Evolutionary conservation across 139 green algal genomes (phyloP).

Genomic region (Chlamydomonas sp.): DNA sequence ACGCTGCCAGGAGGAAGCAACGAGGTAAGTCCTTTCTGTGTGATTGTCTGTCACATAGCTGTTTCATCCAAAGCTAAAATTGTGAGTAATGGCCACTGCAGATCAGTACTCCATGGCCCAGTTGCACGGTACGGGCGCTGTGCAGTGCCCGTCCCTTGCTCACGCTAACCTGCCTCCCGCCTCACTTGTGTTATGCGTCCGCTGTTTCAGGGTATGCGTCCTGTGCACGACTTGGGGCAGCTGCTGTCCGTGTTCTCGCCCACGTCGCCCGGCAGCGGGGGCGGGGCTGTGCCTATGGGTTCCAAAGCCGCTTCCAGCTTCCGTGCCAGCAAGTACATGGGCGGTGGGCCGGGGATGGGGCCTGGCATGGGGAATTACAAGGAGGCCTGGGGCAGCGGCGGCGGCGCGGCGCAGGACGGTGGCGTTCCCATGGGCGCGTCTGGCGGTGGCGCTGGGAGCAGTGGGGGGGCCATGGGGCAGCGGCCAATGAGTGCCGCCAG

Average conservation of each 20-base stretch:
- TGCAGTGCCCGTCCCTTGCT: no score
- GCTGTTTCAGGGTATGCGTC: neutral
- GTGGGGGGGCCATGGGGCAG: neutral
- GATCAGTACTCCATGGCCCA: no score
- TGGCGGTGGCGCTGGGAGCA: neutral
- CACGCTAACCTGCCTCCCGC: no score
- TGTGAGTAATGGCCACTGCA: no score
- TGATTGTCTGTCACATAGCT: no score
- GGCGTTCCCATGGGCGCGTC: neutral
- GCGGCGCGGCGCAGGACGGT: neutral
- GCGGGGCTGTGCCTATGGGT: neutral
- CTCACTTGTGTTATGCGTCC: no score
- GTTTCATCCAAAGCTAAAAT: no score
- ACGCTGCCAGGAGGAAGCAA: neutral
- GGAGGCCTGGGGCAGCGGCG: slow-evolving; percentile 38
- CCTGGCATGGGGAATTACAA: neutral
- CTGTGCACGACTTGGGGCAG: slow-evolving; percentile 30
- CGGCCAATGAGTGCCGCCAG: slow-evolving; percentile 24
- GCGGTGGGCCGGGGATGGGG: neutral
- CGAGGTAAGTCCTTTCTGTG: slow-evolving; percentile 7
- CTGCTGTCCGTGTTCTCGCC: slow-evolving; percentile 31
- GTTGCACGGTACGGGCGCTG: no score
- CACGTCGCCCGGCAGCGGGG: neutral
- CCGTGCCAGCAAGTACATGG: slow-evolving; percentile 23
- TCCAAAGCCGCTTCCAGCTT: slow-evolving; percentile 16